Evolutionary conservation across 2,329 filamentous ascomycete genomes (phyloP), one percentile per base, ranked within the genome.

Genomic region (Pseudocercospora fuligena): DNA sequence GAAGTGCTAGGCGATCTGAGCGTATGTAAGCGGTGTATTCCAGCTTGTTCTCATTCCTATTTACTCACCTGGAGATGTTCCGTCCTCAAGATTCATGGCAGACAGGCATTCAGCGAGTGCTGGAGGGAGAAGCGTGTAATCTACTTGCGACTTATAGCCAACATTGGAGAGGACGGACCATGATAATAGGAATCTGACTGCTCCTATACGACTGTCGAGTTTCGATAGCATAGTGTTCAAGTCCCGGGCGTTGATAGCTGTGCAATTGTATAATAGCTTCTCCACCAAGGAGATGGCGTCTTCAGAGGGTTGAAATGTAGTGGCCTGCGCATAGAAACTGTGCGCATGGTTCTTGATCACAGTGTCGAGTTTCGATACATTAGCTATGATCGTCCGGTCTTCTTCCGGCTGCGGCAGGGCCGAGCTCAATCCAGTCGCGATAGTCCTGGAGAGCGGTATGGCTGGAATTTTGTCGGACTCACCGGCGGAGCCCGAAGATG

Each of bases 1-100:
- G 61, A 7, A 73, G 69, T 16, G 71, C 49, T 49, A 49, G 16
- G 0, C 60, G 23, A 8, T 63, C 61, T 61, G 25, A 14, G 21
- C 1, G 25, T 29, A 36, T 43, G 27, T 60, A 6, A 43, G 58
- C 43, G 3, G 23, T 19, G 46, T 6, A 1, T 7, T 47, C 43
- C 2, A 9, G 14, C 8, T 33, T 16, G 29, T n/a, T n/a, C 21
- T 31, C 54, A 12, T 27, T 36, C 9, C 6, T 36, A 27, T 6
- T 8, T 6, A 1, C 21, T 21, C 6, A 46, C 43, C 31, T 25
- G 57, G 12, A 19, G 57, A 46, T 12, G 21, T 2, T 11, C 9
- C 29, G 0, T 31, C 12, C 8, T 60, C 36, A 3, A 60, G 21
- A 9, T 47, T 47, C 31, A 49, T 49, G n/a, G 46, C 19, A 14